Base-by-base conservation (phyloP, 106 monocot species). In the Iris macrosiphon region DNA sequence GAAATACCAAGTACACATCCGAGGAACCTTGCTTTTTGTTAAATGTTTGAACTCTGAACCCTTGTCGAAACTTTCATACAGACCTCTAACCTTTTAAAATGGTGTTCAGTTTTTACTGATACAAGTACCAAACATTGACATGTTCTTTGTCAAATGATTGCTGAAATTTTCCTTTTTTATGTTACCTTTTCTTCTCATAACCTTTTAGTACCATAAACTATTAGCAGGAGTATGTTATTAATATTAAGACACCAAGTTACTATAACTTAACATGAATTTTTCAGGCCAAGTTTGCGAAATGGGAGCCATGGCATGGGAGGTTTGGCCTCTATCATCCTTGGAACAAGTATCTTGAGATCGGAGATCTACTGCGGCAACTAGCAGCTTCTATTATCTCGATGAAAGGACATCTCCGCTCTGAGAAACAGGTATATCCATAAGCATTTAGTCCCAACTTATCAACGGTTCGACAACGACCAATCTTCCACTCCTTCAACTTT, bases 261-360 rank as follows among this genome's bases (percentile, higher is more conserved):
- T n/a, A n/a, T n/a, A n/a, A n/a, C n/a, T n/a, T n/a, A n/a, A n/a
- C n/a, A n/a, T n/a, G n/a, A n/a, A n/a, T n/a, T 33, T 51, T 33
- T 16, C 38, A 79, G 79, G 69, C 65, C 32, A 79, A 79, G 30
- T 74, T 74, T 55, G 79, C 79, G 35, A 69, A 49, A 70, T 79
- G 74, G 79, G 74, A 74, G 12, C 73, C 73, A 32, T 60, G 60
- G 72, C 73, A 74, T 61, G 79, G 79, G 22, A 69, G 61, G 40
- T 74, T 79, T 46, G 61, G 72, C 2, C 65, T 69, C 38, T 22
- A 28, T 29, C 60, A 74, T 32, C 79, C 73, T 61, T 79, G 74
- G 73, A 68, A 51, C 40, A 65, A 70, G 17, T 73, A 69, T 35
- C 49, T 79, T 23, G 37, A 61, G 5, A 74, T 74, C 12, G 55